Evolutionary conservation across 2,329 filamentous ascomycete genomes (phyloP).

Genomic region (Periconia digitata): DNA sequence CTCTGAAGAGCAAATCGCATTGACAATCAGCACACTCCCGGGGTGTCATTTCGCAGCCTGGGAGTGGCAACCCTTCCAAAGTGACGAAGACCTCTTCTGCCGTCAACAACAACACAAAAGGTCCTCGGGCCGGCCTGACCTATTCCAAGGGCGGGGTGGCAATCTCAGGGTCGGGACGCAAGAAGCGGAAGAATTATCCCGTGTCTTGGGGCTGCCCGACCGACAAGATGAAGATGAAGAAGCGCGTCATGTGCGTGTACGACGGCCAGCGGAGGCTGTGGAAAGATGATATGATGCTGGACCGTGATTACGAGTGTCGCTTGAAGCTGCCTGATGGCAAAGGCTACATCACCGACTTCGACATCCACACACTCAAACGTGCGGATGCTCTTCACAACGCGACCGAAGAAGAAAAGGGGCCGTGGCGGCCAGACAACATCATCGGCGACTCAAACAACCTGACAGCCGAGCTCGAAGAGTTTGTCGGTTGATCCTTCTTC

Average conservation of each 20-base stretch:
- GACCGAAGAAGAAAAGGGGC: constrained; percentile 83
- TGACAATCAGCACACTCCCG: constrained; percentile 55
- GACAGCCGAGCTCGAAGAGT: constrained; percentile 13
- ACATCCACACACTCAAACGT: constrained; percentile 84
- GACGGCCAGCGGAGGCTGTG: constrained; percentile 84
- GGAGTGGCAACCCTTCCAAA: constrained; percentile 37
- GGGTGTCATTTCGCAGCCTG: constrained; percentile 45
- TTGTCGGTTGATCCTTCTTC: constrained; percentile 14
- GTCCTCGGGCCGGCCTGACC: constrained; percentile 63
- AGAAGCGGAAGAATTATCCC: constrained; percentile 92
- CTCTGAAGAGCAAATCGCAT: constrained; percentile 53
- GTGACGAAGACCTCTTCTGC: constrained; percentile 40
- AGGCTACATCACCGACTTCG: constrained; percentile 88
- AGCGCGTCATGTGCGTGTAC: constrained; percentile 90
- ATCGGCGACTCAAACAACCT: constrained; percentile 10
- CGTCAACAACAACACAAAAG: constrained; percentile 11
- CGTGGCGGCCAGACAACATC: constrained; percentile 76
- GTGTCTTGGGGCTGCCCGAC: constrained; percentile 90
- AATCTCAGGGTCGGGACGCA: constrained; percentile 64
- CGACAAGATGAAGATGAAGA: constrained; percentile 97
- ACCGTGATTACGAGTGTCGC: constrained; percentile 90
- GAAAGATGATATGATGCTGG: constrained; percentile 99
- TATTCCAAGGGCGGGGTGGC: constrained; percentile 74
- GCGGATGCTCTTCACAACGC: constrained; percentile 82
- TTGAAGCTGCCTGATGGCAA: constrained; percentile 68